Percentiles rank a stretch among this genome's conserved stretches.
These are phyloP conservation scores for Lepidium campestre DNA, from an alignment of 441 rosid species.

Conservation along the genomic window DNA sequence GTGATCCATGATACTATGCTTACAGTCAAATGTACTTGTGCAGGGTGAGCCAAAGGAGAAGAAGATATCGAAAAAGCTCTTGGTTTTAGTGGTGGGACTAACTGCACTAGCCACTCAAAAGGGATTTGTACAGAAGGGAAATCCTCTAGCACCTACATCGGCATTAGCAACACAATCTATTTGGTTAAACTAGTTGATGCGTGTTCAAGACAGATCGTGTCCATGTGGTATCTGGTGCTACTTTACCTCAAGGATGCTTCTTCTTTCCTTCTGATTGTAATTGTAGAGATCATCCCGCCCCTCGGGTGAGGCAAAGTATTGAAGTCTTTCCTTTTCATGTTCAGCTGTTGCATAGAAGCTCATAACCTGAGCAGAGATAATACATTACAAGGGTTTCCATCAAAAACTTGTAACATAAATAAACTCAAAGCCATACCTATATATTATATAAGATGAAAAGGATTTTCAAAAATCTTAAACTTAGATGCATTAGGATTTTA, in stretches of 20 bases:
- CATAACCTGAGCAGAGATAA: conserved; percentile 53
- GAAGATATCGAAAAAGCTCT: conserved; percentile 93
- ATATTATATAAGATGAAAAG: background rate
- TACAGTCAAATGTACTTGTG: conserved; percentile 84
- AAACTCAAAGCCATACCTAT: background rate
- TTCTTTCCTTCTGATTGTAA: conserved; percentile 88
- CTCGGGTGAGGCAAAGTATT: conserved; percentile 84
- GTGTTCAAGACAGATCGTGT: conserved; percentile 4
- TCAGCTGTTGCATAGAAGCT: conserved; percentile 75
- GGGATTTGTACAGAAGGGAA: conserved; percentile 93
- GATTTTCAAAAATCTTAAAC: background rate
- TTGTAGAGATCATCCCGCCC: conserved; percentile 93
- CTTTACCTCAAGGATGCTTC: conserved; percentile 86
- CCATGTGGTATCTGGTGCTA: background rate
- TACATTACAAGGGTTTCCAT: background rate
- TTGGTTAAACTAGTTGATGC: background rate
- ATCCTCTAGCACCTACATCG: conserved; percentile 75
- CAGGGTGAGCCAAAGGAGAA: conserved; percentile 73
- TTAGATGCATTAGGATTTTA: conserved; percentile 23
- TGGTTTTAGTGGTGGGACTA: conserved; percentile 79
- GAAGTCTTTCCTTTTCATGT: conserved; percentile 84
- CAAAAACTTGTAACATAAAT: conserved; percentile 12
- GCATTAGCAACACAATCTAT: conserved; percentile 20
- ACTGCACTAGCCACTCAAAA: conserved; percentile 90
- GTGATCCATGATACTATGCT: conserved; percentile 81